Conservation (phyloP, 2,329 filamentous ascomycete species). For the Cladorrhinum sp. region DNA sequence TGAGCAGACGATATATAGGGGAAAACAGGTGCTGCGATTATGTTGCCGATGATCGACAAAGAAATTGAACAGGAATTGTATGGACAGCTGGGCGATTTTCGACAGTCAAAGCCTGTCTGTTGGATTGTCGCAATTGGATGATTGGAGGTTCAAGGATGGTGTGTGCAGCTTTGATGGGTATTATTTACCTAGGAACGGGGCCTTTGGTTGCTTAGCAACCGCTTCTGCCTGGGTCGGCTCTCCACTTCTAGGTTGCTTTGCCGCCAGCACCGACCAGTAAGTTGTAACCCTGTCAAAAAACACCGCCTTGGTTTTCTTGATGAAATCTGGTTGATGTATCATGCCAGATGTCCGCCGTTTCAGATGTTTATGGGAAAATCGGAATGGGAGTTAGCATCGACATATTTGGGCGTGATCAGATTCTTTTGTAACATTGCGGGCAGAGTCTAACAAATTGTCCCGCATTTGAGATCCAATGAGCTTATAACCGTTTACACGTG, state of each 20-base stretch:
- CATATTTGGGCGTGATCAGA: not conserved
- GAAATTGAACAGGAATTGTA: not conserved
- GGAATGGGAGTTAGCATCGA: not conserved
- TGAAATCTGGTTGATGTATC: not conserved
- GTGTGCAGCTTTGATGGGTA: slow-evolving; percentile 11
- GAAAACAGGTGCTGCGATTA: not conserved
- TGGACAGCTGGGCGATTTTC: not conserved
- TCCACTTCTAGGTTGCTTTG: slow-evolving; percentile 3
- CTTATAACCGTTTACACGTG: not conserved
- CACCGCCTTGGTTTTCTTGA: not conserved
- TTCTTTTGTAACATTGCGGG: not conserved
- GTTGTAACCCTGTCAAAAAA: not conserved
- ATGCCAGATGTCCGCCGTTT: not conserved
- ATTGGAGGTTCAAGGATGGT: slow-evolving; percentile 17
- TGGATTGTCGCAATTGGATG: slow-evolving; percentile 13
- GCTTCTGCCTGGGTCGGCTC: not conserved
- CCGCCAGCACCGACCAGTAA: not conserved
- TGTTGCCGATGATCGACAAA: not conserved
- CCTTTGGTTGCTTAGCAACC: slow-evolving; percentile 25
- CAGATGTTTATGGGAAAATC: not conserved
- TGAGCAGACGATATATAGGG: not conserved
- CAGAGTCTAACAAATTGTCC: not conserved
- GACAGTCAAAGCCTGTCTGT: slow-evolving; percentile 9
- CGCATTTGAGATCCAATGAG: not conserved
- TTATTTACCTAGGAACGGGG: slow-evolving; percentile 21